These are phyloP conservation scores for Tolypocladium paradoxum DNA, from an alignment of 2,329 filamentous ascomycete genomes.

Conservation along the genomic window DNA sequence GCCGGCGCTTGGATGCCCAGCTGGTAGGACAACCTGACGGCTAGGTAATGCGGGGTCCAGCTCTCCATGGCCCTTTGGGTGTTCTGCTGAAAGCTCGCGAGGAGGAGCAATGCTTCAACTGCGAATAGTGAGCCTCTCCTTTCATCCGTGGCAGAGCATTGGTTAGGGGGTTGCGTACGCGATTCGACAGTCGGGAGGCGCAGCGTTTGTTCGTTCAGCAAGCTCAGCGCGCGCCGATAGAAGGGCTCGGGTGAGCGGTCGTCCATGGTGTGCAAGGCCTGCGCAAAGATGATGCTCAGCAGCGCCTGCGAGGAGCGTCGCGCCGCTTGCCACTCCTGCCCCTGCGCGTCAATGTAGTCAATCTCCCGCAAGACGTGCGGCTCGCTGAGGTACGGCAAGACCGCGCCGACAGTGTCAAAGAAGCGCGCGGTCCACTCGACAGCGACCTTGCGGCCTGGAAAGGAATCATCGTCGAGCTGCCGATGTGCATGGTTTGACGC, in stretches of 20 bases:
- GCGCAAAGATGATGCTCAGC: slow-evolving; percentile 17
- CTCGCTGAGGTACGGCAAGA: slow-evolving; percentile 14
- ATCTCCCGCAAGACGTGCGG: slow-evolving; percentile 9
- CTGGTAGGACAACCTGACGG: slow-evolving; percentile 21
- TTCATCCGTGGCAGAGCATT: neutral
- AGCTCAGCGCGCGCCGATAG: slow-evolving; percentile 13
- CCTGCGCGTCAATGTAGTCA: slow-evolving; percentile 5
- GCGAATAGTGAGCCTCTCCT: neutral
- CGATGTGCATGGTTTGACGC: neutral
- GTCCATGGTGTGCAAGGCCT: slow-evolving; percentile 12
- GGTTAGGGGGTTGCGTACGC: slow-evolving; percentile 1
- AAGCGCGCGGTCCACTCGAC: slow-evolving; percentile 12
- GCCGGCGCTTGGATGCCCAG: slow-evolving; percentile 21
- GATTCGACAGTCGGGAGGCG: slow-evolving; percentile 10
- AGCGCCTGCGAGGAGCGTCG: slow-evolving; percentile 9
- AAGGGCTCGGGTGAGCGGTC: slow-evolving; percentile 12
- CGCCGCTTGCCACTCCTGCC: slow-evolving; percentile 4
- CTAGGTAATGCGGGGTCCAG: slow-evolving; percentile 17
- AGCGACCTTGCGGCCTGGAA: slow-evolving; percentile 8
- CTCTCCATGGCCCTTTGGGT: slow-evolving; percentile 22
- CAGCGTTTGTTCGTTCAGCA: slow-evolving; percentile 15
- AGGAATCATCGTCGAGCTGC: slow-evolving; percentile 2
- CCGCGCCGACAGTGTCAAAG: slow-evolving; percentile 17
- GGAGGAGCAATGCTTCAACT: slow-evolving; percentile 21
- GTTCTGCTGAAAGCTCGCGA: slow-evolving; percentile 22